Evolutionary conservation across 768 basidiomycete genomes (phyloP), one percentile per base, ranked within the genome.

Genomic region (Pulveroboletus sp.): DNA sequence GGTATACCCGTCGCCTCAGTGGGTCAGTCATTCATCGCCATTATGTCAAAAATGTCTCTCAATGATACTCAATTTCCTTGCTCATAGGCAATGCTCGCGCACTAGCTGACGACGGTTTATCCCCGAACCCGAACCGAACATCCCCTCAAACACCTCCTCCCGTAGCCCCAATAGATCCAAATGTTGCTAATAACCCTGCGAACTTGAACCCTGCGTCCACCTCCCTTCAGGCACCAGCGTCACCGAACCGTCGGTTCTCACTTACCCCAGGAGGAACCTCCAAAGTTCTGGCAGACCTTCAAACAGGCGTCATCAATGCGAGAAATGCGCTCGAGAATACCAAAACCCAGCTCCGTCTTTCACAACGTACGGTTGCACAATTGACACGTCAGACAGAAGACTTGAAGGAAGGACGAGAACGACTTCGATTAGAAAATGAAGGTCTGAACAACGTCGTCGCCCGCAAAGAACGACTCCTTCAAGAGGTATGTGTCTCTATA

Each of bases 341-440:
- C 11, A 88, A 90, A 62, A 71, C 79, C 17, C 92, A 94, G 64
- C 72, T 94, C 38, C 69, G 92, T 50, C 65, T 91, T 35, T 86
- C 86, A 9, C 91, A 94, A 64, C 74, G 90, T 49, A 84, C 81
- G 40, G 92, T 93, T 11, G 89, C 89, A 24, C 85, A 88, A 64
- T 68, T 93, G 36, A 92, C 90, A 33, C 73, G 90, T 37, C 88
- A 89, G 68, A 86, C 85, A 21, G 92, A 94, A 64, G 92, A 94
- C 65, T 65, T 93, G 63, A 93, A 92, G 64, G 92, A 94, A 64
- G 85, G 81, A 3, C 75, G 90, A 54, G 92, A 94, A 66, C 74
- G 92, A 40, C 68, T 93, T 53, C 69, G 90, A 48, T 62, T 90
- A 42, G 92, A 94, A 69, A 94, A 91, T 58, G 92, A 94, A 62